These are phyloP conservation scores for Phycomyces blakesleeanus DNA, from an alignment of 192 early-diverging fungal genomes.

Conservation along the genomic window DNA sequence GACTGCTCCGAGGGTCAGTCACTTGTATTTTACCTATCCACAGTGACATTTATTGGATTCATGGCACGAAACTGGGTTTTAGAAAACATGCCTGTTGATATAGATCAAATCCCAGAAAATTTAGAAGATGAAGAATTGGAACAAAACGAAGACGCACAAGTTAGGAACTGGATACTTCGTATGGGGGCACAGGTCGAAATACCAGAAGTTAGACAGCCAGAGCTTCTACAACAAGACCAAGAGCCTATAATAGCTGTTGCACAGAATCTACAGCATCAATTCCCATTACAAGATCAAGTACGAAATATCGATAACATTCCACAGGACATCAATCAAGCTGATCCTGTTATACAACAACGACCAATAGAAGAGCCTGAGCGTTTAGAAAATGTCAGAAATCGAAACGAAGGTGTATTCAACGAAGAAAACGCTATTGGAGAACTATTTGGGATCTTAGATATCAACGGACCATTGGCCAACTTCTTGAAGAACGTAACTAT, in stretches of 20 bases:
- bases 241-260: too few species aligned
- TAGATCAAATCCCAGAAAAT: background rate
- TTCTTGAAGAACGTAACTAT: background rate
- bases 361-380: background rate
- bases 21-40: constrained; percentile 69
- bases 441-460: background rate
- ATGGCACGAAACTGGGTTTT: constrained; percentile 87
- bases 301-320: too few species aligned
- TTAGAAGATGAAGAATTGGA: too few species aligned
- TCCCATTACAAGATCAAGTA: too few species aligned
- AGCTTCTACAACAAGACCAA: too few species aligned
- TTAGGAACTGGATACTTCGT: too few species aligned
- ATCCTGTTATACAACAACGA: background rate
- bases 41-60: constrained; percentile 73
- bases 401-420: background rate
- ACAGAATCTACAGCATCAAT: too few species aligned
- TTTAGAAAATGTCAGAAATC: background rate
- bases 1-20: constrained; percentile 87
- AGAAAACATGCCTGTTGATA: constrained; percentile 57
- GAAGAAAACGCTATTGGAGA: background rate
- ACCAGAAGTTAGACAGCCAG: too few species aligned
- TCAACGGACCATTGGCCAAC: background rate
- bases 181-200: too few species aligned
- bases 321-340: too few species aligned
- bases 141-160: too few species aligned